Base-by-base conservation (phyloP, 2,329 filamentous ascomycete species). In the Pyrenochaeta sp. region DNA sequence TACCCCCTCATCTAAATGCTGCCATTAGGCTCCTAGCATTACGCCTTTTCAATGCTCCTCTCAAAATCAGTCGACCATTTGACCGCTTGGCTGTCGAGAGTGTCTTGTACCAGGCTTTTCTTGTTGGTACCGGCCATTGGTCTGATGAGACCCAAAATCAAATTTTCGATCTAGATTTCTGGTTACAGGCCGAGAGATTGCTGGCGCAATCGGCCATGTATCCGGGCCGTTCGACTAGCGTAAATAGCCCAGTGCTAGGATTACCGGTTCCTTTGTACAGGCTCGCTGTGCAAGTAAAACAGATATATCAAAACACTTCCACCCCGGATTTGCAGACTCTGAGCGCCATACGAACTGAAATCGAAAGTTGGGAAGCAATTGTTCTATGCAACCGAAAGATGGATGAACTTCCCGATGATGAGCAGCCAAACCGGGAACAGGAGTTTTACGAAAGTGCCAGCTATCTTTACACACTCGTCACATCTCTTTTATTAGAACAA, bases 201-300 rank as follows among this genome's bases (percentile, higher is more conserved):
- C 31, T 59, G 17, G 24, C 44, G 13, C 30, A 27, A 19, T 40
- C 39, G 10, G 17, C 28, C 6, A 21, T 54, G 23, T 57, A 55
- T 28, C 48, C 51, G 14, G 44, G 43, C 3, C n/a, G 34, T 8
- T 43, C 47, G 1, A 42, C 28, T 13, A 48, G 44, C 11, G 18
- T 48, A 7, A 57, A 59, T 20, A 59, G 53, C 15, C 55, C 55
- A 3, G 48, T 57, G 7, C 44, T 57, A 10, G 55, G 50, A 7
- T 36, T 54, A 13, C 47, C 53, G 4, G 42, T 49, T 10, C 7
- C 38, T 9, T 31, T 59, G 6, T 59, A 51, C 26, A 28, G 53
- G n/a, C 43, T 59, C 3, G 49, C 36, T 8, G 35, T 59, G 4
- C 35, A 41, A 17, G 24, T 43, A 4, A 54, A 49, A 17, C 41